A percentile compares a stretch with the other conserved stretches of the same genome.
phyloP scores from a whole-genome alignment of 257 asterid species.

The Nyctanthes arbortristis region DNA sequence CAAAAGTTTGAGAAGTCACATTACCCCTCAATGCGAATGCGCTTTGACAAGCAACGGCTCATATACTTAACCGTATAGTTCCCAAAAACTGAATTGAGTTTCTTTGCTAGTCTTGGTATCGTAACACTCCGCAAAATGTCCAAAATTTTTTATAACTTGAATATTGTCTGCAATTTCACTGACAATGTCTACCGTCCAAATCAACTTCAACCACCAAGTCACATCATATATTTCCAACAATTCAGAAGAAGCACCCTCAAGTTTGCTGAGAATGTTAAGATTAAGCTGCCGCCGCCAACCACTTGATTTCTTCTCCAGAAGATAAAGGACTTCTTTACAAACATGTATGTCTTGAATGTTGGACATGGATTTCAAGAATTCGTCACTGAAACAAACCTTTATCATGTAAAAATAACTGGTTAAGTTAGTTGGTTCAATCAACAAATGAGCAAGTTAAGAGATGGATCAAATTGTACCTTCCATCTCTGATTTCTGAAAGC shows the following conservation, averaged over 20 bases:
- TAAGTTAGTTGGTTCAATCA: no score
- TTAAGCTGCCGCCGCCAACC: slow-evolving; percentile 44
- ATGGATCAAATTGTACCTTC: no score
- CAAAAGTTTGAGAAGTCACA: background rate
- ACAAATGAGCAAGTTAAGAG: no score
- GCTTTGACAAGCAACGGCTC: slow-evolving; percentile 29
- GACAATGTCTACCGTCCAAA: slow-evolving; percentile 51
- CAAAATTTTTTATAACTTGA: slow-evolving; percentile 48
- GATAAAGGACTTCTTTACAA: slow-evolving; percentile 33
- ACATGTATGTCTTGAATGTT: slow-evolving; percentile 25
- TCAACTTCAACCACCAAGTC: slow-evolving; percentile 34
- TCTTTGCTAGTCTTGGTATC: slow-evolving; percentile 27
- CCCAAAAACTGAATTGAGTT: slow-evolving; percentile 20
- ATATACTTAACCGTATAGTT: slow-evolving; percentile 31
- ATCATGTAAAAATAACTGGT: no score
- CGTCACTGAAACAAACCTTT: slow-evolving; percentile 45
- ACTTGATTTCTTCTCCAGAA: slow-evolving; percentile 50
- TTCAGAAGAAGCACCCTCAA: slow-evolving; percentile 21
- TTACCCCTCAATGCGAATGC: slow-evolving; percentile 35
- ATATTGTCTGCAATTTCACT: slow-evolving; percentile 25
- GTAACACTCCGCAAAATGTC: slow-evolving; percentile 35
- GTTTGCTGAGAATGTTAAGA: background rate
- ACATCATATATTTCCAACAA: slow-evolving; percentile 38
- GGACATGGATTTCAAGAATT: slow-evolving; percentile 43
- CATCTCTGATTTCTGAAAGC: slow-evolving; percentile 38